phyloP scores from a whole-genome alignment of 1,284 basidiomycete species.

The Rhodotorula sp. region DNA sequence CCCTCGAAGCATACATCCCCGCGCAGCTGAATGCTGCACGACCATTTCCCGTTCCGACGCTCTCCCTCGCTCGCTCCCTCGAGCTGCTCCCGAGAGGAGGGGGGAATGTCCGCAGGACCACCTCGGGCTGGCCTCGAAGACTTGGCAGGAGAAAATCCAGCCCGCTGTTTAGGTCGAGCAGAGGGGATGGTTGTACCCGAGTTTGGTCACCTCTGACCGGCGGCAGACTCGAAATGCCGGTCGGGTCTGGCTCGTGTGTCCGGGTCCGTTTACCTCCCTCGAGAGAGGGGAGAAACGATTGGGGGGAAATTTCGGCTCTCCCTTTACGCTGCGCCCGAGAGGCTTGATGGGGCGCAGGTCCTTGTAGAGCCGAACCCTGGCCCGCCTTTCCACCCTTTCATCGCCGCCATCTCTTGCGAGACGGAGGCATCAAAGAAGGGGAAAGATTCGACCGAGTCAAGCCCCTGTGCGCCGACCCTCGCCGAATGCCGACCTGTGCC shows the following conservation, averaged over 20 bases:
- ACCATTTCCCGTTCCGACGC: not conserved
- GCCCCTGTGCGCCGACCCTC: conserved; percentile 5
- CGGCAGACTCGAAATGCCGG: conserved; percentile 5
- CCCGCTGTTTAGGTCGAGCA: conserved; percentile 22
- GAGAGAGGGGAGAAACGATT: not conserved
- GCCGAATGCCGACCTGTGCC: conserved; percentile 1
- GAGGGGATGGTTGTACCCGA: conserved; percentile 15
- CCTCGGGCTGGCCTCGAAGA: conserved; percentile 9
- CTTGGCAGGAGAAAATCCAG: conserved; percentile 2
- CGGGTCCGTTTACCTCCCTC: not conserved
- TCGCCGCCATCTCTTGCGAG: not conserved
- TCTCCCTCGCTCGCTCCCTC: not conserved
- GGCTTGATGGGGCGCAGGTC: conserved; percentile 10
- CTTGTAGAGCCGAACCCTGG: conserved; percentile 9
- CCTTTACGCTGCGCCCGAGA: conserved; percentile 27
- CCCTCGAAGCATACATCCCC: not conserved
- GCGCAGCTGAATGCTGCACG: not conserved
- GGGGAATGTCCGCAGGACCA: conserved; percentile 2
- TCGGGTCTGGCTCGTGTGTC: conserved; percentile 14
- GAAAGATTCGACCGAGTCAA: not conserved
- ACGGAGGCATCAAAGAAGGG: not conserved
- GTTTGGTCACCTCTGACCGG: conserved; percentile 13
- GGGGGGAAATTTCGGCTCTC: conserved; percentile 24
- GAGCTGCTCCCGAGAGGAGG: not conserved
- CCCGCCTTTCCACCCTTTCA: not conserved